Evolutionary conservation across 352 stramenopile genomes (phyloP).

Genomic region (Pythium dissotocum): DNA sequence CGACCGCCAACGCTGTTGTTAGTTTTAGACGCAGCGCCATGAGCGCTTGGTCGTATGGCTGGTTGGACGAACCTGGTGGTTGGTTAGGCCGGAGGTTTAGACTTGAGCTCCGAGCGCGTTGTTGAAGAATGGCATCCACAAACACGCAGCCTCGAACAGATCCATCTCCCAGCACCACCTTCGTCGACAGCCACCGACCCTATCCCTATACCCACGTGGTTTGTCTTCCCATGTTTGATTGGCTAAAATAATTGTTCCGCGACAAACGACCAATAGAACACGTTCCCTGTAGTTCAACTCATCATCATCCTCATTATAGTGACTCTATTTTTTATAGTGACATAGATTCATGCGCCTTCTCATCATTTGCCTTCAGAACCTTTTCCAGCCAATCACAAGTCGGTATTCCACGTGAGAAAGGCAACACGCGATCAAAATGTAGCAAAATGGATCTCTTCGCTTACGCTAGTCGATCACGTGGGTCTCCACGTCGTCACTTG

Average conservation of each 20-base stretch:
- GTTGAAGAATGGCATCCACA: slow-evolving; percentile 32
- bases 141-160: slow-evolving; percentile 1
- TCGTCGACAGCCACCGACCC: slow-evolving; percentile 23
- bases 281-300: slow-evolving; percentile 22
- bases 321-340: slow-evolving; percentile 9
- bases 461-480: neutral
- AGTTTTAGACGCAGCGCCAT: slow-evolving; percentile 6
- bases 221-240: slow-evolving; percentile 2
- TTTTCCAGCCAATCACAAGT: slow-evolving; percentile 1
- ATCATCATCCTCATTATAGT: slow-evolving; percentile 9
- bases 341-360: slow-evolving; percentile 9
- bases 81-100: neutral
- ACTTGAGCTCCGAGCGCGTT: slow-evolving; percentile 2
- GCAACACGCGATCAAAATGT: neutral
- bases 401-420: neutral
- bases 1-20: neutral
- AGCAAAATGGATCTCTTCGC: neutral
- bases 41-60: neutral
- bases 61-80: slow-evolving; percentile 18
- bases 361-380: neutral
- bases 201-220: slow-evolving; percentile 8
- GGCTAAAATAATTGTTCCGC: neutral
- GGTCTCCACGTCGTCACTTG: neutral
- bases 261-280: slow-evolving; percentile 14
- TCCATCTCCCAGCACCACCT: slow-evolving; percentile 6